Conservation (phyloP, 129 eudicot genomes). For the Escallonia rubra region DNA sequence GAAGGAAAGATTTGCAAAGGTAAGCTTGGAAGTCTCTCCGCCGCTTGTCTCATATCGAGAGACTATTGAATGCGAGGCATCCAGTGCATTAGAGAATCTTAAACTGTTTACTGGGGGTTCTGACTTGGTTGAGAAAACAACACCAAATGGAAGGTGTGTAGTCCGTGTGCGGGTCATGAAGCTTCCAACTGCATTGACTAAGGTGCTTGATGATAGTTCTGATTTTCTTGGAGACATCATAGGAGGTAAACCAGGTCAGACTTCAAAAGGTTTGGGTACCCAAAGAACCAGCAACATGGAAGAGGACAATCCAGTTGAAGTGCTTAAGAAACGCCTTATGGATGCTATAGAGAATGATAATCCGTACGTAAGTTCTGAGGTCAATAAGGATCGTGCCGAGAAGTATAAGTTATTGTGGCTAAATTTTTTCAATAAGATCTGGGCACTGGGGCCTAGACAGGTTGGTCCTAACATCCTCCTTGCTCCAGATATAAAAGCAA, state of each 20-base stretch:
- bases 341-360: conserved; percentile 71
- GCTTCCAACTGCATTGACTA: conserved; percentile 80
- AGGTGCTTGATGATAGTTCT: conserved; percentile 76
- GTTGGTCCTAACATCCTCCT: conserved; percentile 92
- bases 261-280: conserved; percentile 38
- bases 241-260: conserved; percentile 65
- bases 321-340: conserved; percentile 61
- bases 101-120: conserved; percentile 46
- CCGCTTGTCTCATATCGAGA: conserved; percentile 93
- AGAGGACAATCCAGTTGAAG: conserved; percentile 60
- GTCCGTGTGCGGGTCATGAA: conserved; percentile 78
- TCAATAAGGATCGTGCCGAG: conserved; percentile 41
- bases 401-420: conserved; percentile 62
- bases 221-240: conserved; percentile 68
- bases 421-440: conserved; percentile 56
- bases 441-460: conserved; percentile 93
- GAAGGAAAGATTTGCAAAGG: conserved; percentile 92
- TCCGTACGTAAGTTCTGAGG: conserved; percentile 34
- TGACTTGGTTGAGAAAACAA: conserved; percentile 59
- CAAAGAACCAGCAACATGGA: conserved; percentile 41
- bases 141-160: conserved; percentile 89
- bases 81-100: conserved; percentile 56
- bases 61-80: conserved; percentile 69
- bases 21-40: conserved; percentile 83
- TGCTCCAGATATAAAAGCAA: conserved; percentile 44